Conservation (phyloP, 306 rosid species). For the Trifolium pratense region DNA sequence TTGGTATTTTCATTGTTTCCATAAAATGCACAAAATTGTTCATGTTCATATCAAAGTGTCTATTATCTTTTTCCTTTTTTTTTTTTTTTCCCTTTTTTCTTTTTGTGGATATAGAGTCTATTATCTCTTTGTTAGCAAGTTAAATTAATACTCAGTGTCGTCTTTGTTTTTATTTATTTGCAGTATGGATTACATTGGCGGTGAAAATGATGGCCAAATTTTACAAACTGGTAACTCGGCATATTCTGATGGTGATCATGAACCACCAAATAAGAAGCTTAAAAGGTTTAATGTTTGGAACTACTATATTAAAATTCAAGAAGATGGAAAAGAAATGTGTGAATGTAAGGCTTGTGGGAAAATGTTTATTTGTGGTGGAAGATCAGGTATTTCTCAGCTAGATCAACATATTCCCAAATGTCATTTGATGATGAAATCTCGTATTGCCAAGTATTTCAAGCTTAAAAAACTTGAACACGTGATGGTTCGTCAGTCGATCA, state of each 20-base stretch:
- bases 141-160: background rate
- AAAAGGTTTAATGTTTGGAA: background rate
- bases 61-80: too few relatives aligned
- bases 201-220: too few relatives aligned
- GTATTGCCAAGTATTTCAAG: background rate
- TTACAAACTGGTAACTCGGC: background rate
- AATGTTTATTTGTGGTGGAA: background rate
- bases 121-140: background rate
- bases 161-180: background rate
- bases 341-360: background rate
- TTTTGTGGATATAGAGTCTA: background rate
- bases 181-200: background rate
- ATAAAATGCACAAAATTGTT: too few relatives aligned
- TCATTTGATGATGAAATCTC: background rate
- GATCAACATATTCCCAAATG: background rate
- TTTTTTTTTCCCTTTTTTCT: too few relatives aligned
- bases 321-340: background rate
- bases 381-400: background rate
- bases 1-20: background rate
- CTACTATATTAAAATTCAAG: background rate
- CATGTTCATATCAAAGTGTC: too few relatives aligned
- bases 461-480: background rate
- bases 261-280: background rate
- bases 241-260: background rate
- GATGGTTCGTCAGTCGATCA: background rate